Percentiles rank a stretch among this genome's conserved stretches.
Evolutionary conservation across 148 eudicot genomes (phyloP).

Genomic region (Persicaria tinctoria): DNA sequence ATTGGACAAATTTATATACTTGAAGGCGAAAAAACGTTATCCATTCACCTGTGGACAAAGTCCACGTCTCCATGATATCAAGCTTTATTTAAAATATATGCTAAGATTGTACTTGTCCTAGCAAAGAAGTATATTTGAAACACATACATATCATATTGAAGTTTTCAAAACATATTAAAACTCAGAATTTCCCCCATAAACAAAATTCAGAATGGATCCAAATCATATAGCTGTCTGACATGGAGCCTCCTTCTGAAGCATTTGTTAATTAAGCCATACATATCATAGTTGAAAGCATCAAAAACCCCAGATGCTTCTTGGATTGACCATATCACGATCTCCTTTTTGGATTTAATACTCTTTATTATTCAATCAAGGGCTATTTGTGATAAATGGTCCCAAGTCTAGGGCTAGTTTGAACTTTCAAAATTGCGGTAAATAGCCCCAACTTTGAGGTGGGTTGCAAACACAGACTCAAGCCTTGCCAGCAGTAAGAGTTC

Average conservation of each 20-base stretch:
- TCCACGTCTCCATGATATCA: neutral
- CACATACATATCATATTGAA: conserved; percentile 3
- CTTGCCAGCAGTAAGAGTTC: too few species aligned
- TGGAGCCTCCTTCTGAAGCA: conserved; percentile 6
- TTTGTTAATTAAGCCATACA: neutral
- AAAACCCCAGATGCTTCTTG: conserved; percentile 10
- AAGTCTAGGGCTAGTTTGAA: too few species aligned
- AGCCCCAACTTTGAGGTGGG: too few species aligned
- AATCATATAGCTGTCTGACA: conserved; percentile 9
- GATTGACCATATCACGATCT: conserved; percentile 1
- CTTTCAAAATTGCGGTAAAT: too few species aligned
- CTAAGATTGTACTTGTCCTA: conserved; percentile 8
- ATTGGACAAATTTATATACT: neutral
- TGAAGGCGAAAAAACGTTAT: conserved; percentile 9
- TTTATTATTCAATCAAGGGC: too few species aligned
- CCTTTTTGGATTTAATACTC: neutral
- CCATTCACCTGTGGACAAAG: conserved; percentile 4
- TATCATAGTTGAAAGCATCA: conserved; percentile 12
- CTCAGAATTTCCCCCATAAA: neutral
- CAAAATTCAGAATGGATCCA: conserved; percentile 7
- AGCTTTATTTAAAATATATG: conserved; percentile 8
- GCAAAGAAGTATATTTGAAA: conserved; percentile 4
- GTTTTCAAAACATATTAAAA: neutral
- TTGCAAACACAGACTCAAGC: too few species aligned
- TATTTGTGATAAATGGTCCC: too few species aligned